phyloP scores from a whole-genome alignment of 202 grass and related monocot genomes.

The Bolboschoenoplectus hybrid region DNA sequence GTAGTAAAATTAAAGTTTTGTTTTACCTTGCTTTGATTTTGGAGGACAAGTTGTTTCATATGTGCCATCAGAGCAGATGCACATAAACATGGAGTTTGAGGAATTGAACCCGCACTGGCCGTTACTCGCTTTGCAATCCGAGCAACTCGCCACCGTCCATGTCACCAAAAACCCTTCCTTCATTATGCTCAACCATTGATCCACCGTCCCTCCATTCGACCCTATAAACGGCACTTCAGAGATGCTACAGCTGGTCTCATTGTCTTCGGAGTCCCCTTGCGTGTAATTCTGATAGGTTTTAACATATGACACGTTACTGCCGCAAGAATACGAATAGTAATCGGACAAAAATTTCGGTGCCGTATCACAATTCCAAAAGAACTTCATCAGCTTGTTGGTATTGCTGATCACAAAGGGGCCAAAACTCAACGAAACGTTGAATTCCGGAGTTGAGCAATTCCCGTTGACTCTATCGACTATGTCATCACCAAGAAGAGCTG shows the following conservation, averaged over 20 bases:
- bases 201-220: neutral
- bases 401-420: constrained; percentile 27
- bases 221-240: constrained; percentile 37
- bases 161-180: constrained; percentile 35
- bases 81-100: constrained; percentile 21
- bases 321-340: constrained; percentile 12
- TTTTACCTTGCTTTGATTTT: neutral
- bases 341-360: neutral
- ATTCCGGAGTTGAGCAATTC: neutral
- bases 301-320: neutral
- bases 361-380: constrained; percentile 46
- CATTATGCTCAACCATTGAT: constrained; percentile 14
- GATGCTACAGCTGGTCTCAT: constrained; percentile 25
- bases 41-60: neutral
- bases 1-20: neutral
- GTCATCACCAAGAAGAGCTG: neutral
- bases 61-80: constrained; percentile 41
- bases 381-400: constrained; percentile 42
- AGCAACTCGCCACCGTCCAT: constrained; percentile 35
- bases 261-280: neutral
- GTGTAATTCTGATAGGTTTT: constrained; percentile 18
- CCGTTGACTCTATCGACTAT: neutral
- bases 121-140: constrained; percentile 33
- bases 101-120: constrained; percentile 42
- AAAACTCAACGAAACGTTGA: constrained; percentile 32